Percentiles rank a stretch among this genome's conserved stretches.
These are phyloP conservation scores for Epichloe brachyelytri DNA, from an alignment of 2,329 filamentous ascomycete species.

Conservation along the genomic window DNA sequence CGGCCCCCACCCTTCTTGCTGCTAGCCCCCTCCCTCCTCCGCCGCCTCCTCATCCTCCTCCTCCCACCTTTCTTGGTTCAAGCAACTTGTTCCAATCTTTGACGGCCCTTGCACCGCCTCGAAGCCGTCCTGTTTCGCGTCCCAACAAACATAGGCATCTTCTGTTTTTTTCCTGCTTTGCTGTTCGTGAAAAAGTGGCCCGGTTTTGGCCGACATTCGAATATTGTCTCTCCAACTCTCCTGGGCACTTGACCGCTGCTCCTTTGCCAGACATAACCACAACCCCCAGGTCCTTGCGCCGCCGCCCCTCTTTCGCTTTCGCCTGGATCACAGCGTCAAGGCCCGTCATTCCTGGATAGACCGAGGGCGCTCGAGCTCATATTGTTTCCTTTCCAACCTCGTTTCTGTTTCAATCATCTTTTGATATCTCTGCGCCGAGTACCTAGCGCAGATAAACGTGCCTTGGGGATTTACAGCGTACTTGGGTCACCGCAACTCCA, in stretches of 20 bases:
- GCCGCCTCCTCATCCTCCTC: background rate
- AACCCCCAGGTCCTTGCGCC: conserved; percentile 5
- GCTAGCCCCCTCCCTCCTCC: background rate
- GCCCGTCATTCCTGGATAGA: background rate
- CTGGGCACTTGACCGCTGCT: conserved; percentile 1
- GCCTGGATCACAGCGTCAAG: conserved; percentile 1
- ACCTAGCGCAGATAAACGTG: background rate
- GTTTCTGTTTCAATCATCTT: background rate
- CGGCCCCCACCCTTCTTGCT: background rate
- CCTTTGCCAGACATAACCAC: background rate
- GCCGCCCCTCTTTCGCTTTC: conserved; percentile 2
- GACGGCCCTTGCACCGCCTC: background rate
- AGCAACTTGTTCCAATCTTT: background rate
- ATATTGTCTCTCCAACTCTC: background rate
- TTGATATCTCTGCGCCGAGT: background rate
- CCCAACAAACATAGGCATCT: background rate
- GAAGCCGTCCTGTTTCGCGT: background rate
- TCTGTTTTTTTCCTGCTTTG: background rate
- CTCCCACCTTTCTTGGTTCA: background rate
- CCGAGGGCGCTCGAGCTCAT: background rate
- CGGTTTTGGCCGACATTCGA: background rate
- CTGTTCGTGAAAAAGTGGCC: background rate
- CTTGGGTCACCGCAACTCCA: background rate
- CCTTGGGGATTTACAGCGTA: background rate
- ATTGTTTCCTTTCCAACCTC: background rate